Conservation (phyloP, 495 filamentous ascomycete genomes). For the Talaromyces nanjingensis region DNA sequence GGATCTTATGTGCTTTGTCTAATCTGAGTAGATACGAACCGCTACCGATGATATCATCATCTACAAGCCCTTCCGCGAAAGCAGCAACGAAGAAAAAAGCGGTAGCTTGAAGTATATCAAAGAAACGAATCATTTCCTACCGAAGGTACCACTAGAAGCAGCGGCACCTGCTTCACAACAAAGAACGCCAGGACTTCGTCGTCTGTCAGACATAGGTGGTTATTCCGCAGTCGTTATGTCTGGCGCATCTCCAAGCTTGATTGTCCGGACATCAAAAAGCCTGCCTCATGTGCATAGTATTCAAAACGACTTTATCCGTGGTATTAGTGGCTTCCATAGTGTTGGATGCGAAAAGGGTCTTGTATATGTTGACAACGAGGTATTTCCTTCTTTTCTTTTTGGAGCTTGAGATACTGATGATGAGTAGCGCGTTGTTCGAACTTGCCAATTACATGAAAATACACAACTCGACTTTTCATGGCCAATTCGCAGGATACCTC, state of each 20-base stretch:
- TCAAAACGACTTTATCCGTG: conserved; percentile 52
- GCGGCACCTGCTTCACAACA: conserved; percentile 31
- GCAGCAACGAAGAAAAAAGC: conserved; percentile 19
- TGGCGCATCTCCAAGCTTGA: conserved; percentile 67
- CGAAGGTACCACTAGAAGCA: conserved; percentile 36
- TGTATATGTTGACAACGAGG: conserved; percentile 62
- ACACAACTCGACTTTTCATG: conserved; percentile 66
- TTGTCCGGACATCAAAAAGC: conserved; percentile 70
- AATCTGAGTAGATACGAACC: conserved; percentile 55
- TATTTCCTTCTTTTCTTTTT: neutral
- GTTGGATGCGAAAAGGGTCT: conserved; percentile 72
- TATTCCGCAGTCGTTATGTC: conserved; percentile 76
- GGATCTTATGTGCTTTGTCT: neutral
- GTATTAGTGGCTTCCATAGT: conserved; percentile 66
- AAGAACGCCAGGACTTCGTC: conserved; percentile 47
- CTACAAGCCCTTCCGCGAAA: conserved; percentile 66
- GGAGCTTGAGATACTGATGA: conserved; percentile 11
- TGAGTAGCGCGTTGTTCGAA: conserved; percentile 50
- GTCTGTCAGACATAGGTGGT: conserved; percentile 60
- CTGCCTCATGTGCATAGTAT: conserved; percentile 67
- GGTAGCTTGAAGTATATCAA: conserved; percentile 66
- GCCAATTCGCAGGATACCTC: conserved; percentile 56
- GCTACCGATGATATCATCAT: conserved; percentile 75
- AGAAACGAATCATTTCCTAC: conserved; percentile 56
- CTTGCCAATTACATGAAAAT: conserved; percentile 57